Evolutionary conservation across 1,284 basidiomycete genomes (phyloP).

Genomic region (Naganishia sp.): DNA sequence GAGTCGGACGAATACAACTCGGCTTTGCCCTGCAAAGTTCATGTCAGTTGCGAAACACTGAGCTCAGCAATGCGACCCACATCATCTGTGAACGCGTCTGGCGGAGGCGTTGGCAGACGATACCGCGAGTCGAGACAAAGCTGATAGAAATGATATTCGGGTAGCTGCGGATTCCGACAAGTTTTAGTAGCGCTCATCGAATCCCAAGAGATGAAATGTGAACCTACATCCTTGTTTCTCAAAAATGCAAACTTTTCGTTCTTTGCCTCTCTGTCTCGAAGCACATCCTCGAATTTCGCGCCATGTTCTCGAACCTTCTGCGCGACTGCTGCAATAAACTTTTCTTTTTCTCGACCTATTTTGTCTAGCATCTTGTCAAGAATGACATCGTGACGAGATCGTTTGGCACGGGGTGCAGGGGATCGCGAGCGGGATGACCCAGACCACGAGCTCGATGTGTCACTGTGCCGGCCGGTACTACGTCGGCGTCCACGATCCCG

Average conservation of each 20-base stretch:
- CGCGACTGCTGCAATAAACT: constrained; percentile 81
- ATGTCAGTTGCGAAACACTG: not conserved
- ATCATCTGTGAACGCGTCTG: constrained; percentile 79
- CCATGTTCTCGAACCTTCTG: constrained; percentile 80
- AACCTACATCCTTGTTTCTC: constrained; percentile 65
- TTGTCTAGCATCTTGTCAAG: constrained; percentile 52
- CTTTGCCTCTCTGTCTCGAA: constrained; percentile 72
- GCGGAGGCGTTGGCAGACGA: constrained; percentile 56
- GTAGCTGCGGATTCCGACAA: constrained; percentile 60
- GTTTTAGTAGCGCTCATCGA: not conserved
- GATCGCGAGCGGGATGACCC: constrained; percentile 55
- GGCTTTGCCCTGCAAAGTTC: constrained; percentile 70
- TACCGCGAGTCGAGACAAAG: constrained; percentile 69
- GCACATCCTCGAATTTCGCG: constrained; percentile 68
- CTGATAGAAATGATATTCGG: constrained; percentile 76
- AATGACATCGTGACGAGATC: constrained; percentile 23
- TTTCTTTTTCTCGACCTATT: constrained; percentile 72
- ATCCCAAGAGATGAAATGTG: not conserved
- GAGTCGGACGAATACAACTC: constrained; percentile 93
- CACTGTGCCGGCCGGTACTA: constrained; percentile 8
- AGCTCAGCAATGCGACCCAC: constrained; percentile 55
- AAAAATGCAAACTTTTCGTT: constrained; percentile 84
- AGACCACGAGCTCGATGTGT: constrained; percentile 9
- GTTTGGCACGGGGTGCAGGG: constrained; percentile 53
- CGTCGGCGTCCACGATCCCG: constrained; percentile 18